Conservation (phyloP, 257 asterid species). For the Verbascum thapsus region DNA sequence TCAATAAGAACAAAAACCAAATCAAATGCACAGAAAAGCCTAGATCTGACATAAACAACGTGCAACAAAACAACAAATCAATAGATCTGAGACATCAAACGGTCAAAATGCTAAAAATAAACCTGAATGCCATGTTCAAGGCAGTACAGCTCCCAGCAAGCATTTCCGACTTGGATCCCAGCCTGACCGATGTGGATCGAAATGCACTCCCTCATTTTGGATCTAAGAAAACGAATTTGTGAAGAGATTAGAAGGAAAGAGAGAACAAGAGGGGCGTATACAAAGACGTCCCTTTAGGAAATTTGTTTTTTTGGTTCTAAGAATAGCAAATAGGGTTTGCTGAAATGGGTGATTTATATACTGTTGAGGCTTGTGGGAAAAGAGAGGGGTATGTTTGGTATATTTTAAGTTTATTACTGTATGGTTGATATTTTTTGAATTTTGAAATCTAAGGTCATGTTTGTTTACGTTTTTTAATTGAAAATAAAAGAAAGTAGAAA, state of each 20-base stretch:
- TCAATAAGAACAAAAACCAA: too few species aligned
- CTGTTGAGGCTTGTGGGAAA: not conserved
- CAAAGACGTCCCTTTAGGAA: constrained; percentile 51
- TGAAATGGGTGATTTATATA: constrained; percentile 28
- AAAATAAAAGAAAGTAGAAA: too few species aligned
- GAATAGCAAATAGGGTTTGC: constrained; percentile 16
- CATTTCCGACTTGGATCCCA: constrained; percentile 93
- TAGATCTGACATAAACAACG: too few species aligned
- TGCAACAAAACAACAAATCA: not conserved
- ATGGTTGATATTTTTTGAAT: constrained; percentile 6
- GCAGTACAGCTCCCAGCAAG: constrained; percentile 97
- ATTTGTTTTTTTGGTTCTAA: too few species aligned
- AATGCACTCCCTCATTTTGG: constrained; percentile 92
- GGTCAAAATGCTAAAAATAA: not conserved
- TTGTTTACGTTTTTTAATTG: too few species aligned
- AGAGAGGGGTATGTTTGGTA: not conserved
- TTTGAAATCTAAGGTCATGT: not conserved
- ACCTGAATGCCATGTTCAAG: constrained; percentile 93
- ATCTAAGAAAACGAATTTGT: not conserved
- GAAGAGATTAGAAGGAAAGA: not conserved
- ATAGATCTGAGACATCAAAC: constrained; percentile 21
- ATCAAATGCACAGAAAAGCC: too few species aligned
- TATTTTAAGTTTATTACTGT: not conserved
- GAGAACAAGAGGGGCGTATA: constrained; percentile 47
- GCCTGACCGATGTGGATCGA: constrained; percentile 98